Percentiles rank a stretch among this genome's conserved stretches.
Evolutionary conservation across 495 filamentous ascomycete species (phyloP).

Genomic region (Penicillium diatomitis): DNA sequence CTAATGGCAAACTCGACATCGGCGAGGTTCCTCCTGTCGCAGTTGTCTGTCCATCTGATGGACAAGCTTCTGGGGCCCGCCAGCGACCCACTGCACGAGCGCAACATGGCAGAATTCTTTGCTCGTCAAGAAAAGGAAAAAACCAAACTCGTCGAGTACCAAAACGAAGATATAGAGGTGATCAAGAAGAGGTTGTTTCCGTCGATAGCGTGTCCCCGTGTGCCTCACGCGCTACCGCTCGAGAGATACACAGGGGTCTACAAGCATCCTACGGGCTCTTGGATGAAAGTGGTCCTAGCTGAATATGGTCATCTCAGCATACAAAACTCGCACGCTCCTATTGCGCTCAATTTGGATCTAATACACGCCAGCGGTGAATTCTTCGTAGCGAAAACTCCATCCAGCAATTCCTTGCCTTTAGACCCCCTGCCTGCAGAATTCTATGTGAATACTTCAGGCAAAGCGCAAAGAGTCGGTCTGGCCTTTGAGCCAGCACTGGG

Average conservation of each 20-base stretch:
- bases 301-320: background rate
- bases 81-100: background rate
- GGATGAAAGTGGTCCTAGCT: background rate
- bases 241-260: conserved; percentile 11
- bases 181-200: conserved; percentile 6
- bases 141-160: background rate
- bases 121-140: background rate
- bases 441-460: conserved; percentile 24
- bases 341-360: background rate
- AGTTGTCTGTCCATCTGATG: conserved; percentile 3
- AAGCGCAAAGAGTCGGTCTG: conserved; percentile 21
- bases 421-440: conserved; percentile 23
- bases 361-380: conserved; percentile 10
- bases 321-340: conserved; percentile 1
- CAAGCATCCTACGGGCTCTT: conserved; percentile 2
- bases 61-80: conserved; percentile 5
- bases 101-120: conserved; percentile 1
- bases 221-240: conserved; percentile 6
- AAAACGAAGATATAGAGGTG: background rate
- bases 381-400: conserved; percentile 7
- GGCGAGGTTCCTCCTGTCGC: background rate
- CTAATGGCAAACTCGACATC: conserved; percentile 31
- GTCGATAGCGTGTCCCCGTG: conserved; percentile 5
- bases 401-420: background rate
- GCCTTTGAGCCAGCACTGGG: conserved; percentile 19